phyloP scores from a whole-genome alignment of 2,329 filamentous ascomycete species.

The Curvularia sp. region DNA sequence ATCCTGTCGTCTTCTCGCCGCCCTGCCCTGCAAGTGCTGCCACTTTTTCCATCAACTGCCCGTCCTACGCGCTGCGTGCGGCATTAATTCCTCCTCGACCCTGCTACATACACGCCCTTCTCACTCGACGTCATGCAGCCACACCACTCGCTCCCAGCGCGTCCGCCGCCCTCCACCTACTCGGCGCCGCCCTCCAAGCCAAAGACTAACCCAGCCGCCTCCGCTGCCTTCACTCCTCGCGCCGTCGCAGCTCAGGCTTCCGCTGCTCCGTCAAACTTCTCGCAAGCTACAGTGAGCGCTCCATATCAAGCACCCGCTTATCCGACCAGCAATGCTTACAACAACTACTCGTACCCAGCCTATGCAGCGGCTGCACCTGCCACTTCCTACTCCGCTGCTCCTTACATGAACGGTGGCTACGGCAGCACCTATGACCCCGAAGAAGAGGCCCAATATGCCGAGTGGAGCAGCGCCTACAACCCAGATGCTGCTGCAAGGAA shows the following conservation, averaged over 20 bases:
- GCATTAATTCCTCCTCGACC: constrained; percentile 21
- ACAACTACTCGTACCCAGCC: constrained; percentile 75
- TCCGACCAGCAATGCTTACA: constrained; percentile 55
- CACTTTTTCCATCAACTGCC: constrained; percentile 17
- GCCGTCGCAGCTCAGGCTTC: constrained; percentile 57
- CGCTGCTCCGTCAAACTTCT: constrained; percentile 44
- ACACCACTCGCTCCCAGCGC: constrained; percentile 74
- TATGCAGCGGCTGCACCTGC: constrained; percentile 57
- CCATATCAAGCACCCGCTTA: constrained; percentile 52
- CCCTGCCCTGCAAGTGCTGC: constrained; percentile 5
- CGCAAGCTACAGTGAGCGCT: constrained; percentile 52
- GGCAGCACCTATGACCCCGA: constrained; percentile 69
- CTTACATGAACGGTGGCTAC: constrained; percentile 40
- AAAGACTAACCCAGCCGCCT: constrained; percentile 46
- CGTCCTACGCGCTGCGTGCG: constrained; percentile 18
- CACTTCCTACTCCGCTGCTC: constrained; percentile 29
- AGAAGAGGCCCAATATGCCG: constrained; percentile 87
- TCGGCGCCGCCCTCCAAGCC: constrained; percentile 67
- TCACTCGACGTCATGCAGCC: constrained; percentile 43
- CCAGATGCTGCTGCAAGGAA: constrained; percentile 63
- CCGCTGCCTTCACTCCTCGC: constrained; percentile 66
- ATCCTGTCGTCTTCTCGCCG: constrained; percentile 17
- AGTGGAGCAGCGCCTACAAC: constrained; percentile 92
- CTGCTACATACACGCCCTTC: neutral
- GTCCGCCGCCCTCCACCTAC: constrained; percentile 69